phyloP scores from a whole-genome alignment of 306 rosid species.

The Cyamopsis tetragonoloba region DNA sequence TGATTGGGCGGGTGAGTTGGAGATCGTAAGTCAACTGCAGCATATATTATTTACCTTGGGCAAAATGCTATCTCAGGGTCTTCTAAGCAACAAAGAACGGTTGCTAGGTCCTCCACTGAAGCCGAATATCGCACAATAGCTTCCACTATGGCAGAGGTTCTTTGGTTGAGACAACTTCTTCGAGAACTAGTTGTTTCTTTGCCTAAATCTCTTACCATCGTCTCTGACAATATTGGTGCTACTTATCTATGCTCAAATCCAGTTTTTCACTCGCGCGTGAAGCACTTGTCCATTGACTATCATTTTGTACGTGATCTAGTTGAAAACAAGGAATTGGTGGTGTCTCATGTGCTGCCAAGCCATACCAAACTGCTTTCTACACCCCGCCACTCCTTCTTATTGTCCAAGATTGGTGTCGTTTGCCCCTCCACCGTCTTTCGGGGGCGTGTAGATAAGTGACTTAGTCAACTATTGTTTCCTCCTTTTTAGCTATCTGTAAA shows the following conservation, averaged over 20 bases:
- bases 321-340: not conserved
- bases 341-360: not conserved
- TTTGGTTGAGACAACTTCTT: not conserved
- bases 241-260: not conserved
- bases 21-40: not conserved
- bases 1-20: not conserved
- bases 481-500: too few species aligned
- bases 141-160: not conserved
- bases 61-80: not conserved
- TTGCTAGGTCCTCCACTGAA: not conserved
- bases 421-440: too few species aligned
- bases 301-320: not conserved
- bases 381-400: too few species aligned
- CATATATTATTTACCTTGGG: not conserved
- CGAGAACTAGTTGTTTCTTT: not conserved
- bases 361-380: too few species aligned
- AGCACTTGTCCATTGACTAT: not conserved
- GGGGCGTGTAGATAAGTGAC: too few species aligned
- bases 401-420: too few species aligned
- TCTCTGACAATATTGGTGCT: not conserved
- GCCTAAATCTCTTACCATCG: rapidly evolving
- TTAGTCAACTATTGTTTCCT: too few species aligned
- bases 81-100: not conserved
- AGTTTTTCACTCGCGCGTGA: not conserved
- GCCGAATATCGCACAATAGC: too few species aligned